Evolutionary conservation across 148 eudicot species (phyloP), one percentile per base, ranked within the genome.

Genomic region (Cornus florida): DNA sequence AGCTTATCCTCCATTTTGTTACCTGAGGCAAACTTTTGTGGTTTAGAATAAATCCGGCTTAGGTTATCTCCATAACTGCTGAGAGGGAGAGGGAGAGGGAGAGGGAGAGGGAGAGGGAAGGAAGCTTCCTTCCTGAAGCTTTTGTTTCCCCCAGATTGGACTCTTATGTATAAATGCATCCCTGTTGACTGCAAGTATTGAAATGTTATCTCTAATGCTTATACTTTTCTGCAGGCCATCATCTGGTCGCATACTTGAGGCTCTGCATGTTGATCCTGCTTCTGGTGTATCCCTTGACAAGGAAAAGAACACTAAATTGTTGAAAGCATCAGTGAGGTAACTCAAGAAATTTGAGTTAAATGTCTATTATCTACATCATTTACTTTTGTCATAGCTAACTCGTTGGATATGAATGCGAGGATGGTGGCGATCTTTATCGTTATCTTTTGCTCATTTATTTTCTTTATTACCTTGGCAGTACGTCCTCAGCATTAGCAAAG

Each of bases 261-360:
- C 99, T 14, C 79, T 96, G 74, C 97, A 96, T 87, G 85, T 90
- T 69, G 99, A 96, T 86, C 98, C 99, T 80, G 99, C 99, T 78
- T 92, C 99, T 75, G 95, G 95, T 82, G 93, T 93, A 75, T 88
- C 98, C 64, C 81, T 86, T 86, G 99, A 93, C 5, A 90, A 89
- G 84, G 98, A 93, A 76, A 93, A 89, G 86, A 92, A 83, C 77
- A 32, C 82, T 14, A 93, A 91, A 83, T 83, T 85, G 84, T 64
- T 72, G 75, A 93, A 93, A 76, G 82, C 97, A 79, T 83, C 87
- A 81, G 59, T 39, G 11, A 91, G 94, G 97, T 95, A 87, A 56
- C 70, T 39, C 50, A n/a, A 35, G 20, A 22, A 74, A 62, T 79
- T 48, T 10, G 43, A 71, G 13, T 66, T 66, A 77, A 66, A 20